Base-by-base conservation (phyloP, 1,284 basidiomycete genomes). In the Tilletiopsis washingtonensis region DNA sequence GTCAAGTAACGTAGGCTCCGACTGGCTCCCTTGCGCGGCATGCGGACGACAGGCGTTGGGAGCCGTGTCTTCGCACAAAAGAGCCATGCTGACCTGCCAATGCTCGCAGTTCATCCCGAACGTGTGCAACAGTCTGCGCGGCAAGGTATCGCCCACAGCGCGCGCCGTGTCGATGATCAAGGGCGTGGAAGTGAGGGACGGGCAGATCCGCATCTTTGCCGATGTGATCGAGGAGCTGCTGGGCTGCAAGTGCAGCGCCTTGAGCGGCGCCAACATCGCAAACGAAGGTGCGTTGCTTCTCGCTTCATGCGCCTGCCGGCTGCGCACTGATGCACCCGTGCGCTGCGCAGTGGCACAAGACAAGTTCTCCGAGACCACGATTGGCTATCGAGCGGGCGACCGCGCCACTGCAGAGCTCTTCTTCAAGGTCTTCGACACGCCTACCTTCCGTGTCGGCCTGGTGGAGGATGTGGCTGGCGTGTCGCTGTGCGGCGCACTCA, bases 261-360 rank as follows among this genome's bases (percentile, higher is more conserved):
- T 81, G 3, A 77, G 76, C 32, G 80, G 80, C 4, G 80, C 80
- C 27, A 81, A 81, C 71, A 81, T 81, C 46, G 80, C 80, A 29
- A 76, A 80, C 51, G 80, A 81, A 62, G 76, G 67, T 57, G 66
- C 59, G 56, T 59, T 36, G 14, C 34, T 36, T 36, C 34, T 14
- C 14, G 14, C n/a, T 36, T 36, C 14, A 36, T 14, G 14, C n/a
- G 14, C 14, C n/a, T n/a, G 14, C n/a, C n/a, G 34, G 14, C n/a
- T n/a, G 14, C 34, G 14, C 34, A 14, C n/a, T 36, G 14, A 14
- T 36, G 14, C n/a, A 14, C 20, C 20, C 17, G 25, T 17, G 17
- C 14, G 19, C 14, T 41, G 40, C 15, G 32, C 11, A 14, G 78
- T 78, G 19, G 77, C 78, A 1, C 71, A 65, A 45, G 78, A 76